Conservation (phyloP, 139 green algal genomes). For the Tetratostichococcus sp. region DNA sequence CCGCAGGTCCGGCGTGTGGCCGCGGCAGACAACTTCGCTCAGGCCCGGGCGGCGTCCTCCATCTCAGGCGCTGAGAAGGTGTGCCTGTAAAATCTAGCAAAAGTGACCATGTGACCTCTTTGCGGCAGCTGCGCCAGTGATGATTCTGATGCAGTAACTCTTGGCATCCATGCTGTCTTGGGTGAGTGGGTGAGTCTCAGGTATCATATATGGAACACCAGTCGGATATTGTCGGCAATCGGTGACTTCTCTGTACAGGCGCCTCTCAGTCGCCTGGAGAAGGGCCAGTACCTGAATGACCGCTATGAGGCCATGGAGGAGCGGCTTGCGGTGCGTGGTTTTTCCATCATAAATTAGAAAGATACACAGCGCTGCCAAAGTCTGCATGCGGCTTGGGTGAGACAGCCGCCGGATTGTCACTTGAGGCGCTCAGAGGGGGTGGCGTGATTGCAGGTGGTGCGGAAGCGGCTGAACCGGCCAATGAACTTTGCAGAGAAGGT, state of each 20-base stretch:
- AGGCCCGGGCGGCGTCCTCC: neutral
- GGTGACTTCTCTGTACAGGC: too few species aligned
- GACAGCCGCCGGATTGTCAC: neutral
- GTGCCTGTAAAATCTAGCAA: too few species aligned
- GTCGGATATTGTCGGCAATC: too few species aligned
- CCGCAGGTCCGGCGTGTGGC: neutral
- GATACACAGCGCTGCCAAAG: too few species aligned
- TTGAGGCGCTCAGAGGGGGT: neutral
- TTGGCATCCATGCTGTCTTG: too few species aligned
- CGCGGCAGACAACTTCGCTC: neutral
- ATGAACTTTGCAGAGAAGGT: slow-evolving; percentile 92
- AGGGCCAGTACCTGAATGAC: slow-evolving; percentile 73
- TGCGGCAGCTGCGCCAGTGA: too few species aligned
- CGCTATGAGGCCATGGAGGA: slow-evolving; percentile 87
- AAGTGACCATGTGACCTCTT: too few species aligned
- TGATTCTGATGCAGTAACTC: too few species aligned
- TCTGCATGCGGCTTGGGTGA: too few species aligned
- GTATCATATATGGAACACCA: too few species aligned
- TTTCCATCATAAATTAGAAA: too few species aligned
- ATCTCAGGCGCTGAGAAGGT: slow-evolving; percentile 38
- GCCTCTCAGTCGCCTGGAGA: slow-evolving; percentile 77
- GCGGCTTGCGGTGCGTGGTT: slow-evolving; percentile 51
- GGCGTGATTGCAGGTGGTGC: slow-evolving; percentile 58
- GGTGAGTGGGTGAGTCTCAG: too few species aligned
- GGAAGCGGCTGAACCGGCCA: slow-evolving; percentile 78